phyloP scores from a whole-genome alignment of 345 rosid genomes.

The Nephelium lappaceum region DNA sequence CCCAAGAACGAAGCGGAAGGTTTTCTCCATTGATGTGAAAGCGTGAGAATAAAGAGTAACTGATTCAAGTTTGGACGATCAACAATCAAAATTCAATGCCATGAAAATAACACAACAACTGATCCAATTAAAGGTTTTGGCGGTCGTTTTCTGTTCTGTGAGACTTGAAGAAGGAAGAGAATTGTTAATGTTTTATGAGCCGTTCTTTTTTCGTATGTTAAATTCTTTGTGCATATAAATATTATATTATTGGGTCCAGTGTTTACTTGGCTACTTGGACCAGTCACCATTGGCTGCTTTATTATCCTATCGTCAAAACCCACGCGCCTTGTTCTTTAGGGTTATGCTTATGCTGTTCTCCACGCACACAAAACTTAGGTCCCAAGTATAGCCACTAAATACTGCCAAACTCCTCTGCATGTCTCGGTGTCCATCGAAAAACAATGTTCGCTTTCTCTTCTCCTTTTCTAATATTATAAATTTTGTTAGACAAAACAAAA shows the following conservation, averaged over 20 bases:
- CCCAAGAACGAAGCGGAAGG: slow-evolving; percentile 19
- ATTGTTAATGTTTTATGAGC: background rate
- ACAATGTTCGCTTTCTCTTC: too few relatives aligned
- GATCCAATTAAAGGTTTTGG: slow-evolving; percentile 24
- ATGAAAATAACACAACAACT: background rate
- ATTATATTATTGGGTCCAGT: slow-evolving; percentile 6
- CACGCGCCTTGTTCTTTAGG: background rate
- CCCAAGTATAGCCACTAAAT: too few relatives aligned
- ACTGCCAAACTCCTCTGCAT: too few relatives aligned
- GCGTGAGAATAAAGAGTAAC: slow-evolving; percentile 22
- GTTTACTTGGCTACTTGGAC: slow-evolving; percentile 9
- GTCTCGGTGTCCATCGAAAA: too few relatives aligned
- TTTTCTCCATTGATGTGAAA: slow-evolving; percentile 40
- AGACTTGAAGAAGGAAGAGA: slow-evolving; percentile 11
- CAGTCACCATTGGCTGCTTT: background rate
- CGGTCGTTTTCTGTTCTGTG: slow-evolving; percentile 39
- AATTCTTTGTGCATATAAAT: background rate
- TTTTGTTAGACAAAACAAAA: too few relatives aligned
- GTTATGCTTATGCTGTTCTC: too few relatives aligned
- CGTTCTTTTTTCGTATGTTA: background rate
- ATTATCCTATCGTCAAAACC: background rate
- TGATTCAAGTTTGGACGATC: slow-evolving; percentile 12
- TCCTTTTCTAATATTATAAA: too few relatives aligned
- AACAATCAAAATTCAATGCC: slow-evolving; percentile 29
- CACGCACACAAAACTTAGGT: too few relatives aligned